Evolutionary conservation across 148 eudicot species (phyloP), one percentile per base, ranked within the genome.

Genomic region (Vaccinium macrocarpon): DNA sequence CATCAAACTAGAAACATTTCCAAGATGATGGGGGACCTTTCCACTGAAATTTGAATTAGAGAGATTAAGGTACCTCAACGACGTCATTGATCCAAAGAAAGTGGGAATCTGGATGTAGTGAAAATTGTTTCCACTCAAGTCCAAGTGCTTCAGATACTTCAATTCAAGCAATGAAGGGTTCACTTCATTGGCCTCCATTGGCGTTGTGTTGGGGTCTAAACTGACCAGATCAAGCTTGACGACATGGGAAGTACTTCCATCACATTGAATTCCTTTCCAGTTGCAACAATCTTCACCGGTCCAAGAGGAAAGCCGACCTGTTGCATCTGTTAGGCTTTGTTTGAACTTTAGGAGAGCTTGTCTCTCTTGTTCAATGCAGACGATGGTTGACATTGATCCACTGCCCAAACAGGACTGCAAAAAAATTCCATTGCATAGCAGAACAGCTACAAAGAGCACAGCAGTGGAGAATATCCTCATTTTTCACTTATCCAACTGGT

Each of bases 301-400:
- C 85, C 85, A 83, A 7, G 81, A 75, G 8, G 80, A 75, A 51
- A 83, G 85, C 29, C 85, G 68, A 5, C 18, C 16, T 25, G 80
- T 57, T 2, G 80, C 53, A n/a, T 83, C 85, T 13, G 21, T 46
- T 56, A 83, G 85, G 25, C 85, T 72, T 52, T 14, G 56, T 52
- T 42, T 42, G 46, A 42, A 42, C 46, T 4, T 42, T 4, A 42
- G 46, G 46, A 42, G 46, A 42, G 46, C 56, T 52, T 52, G 56
- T 52, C 56, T 52, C 56, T 52, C 56, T 13, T 52, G 56, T 52
- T 52, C 56, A 52, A 52, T 52, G 56, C 56, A 52, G 56, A 15
- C 2, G 56, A 52, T 52, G 56, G 56, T 1, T 52, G 56, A 15
- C 13, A 52, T 52, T 52, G 56, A 52, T 23, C 19, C 59, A 55